Percentiles rank a stretch among this genome's conserved stretches.
These are phyloP conservation scores for Schizosaccharomyces osmophilus DNA, from an alignment of 805 yeast genomes.

Conservation along the genomic window DNA sequence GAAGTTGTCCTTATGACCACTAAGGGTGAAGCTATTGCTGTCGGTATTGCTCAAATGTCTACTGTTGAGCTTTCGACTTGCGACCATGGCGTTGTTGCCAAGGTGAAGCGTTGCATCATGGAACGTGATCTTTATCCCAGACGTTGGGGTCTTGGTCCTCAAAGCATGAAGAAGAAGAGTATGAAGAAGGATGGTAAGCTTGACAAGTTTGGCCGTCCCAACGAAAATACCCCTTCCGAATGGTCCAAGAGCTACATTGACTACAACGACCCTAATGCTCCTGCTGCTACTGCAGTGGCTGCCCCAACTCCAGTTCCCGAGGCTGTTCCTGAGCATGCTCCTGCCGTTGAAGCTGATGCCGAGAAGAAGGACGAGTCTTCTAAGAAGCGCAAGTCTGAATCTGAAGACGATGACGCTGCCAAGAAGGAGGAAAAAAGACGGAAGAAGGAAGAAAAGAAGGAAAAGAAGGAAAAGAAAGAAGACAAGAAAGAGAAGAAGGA, in stretches of 20 bases:
- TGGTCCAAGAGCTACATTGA: constrained; percentile 72
- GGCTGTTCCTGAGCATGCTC: constrained; percentile 13
- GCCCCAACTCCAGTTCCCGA: constrained; percentile 15
- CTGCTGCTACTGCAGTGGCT: constrained; percentile 11
- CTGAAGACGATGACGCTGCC: constrained; percentile 8
- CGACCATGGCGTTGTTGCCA: constrained; percentile 96
- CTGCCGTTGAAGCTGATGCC: constrained; percentile 5
- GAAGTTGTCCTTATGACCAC: constrained; percentile 96
- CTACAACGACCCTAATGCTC: constrained; percentile 34
- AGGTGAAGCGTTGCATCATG: constrained; percentile 97
- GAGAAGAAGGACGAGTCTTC: constrained; percentile 7
- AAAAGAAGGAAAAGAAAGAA: constrained; percentile 27
- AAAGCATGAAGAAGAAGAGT: constrained; percentile 95
- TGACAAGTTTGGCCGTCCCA: constrained; percentile 81
- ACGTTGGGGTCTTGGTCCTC: constrained; percentile 98
- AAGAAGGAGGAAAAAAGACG: constrained; percentile 34
- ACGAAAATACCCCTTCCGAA: constrained; percentile 76
- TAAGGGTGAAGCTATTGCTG: constrained; percentile 97
- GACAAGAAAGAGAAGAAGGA: constrained; percentile 29
- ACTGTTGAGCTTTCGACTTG: constrained; percentile 88
- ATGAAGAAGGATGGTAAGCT: constrained; percentile 90
- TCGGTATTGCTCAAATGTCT: constrained; percentile 96
- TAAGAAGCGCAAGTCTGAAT: constrained; percentile 10
- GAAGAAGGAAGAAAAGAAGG: constrained; percentile 35
- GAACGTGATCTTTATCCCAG: constrained; percentile 98